Base-by-base conservation (phyloP, 2,329 filamentous ascomycete species). In the Stagonosporopsis vannaccii region DNA sequence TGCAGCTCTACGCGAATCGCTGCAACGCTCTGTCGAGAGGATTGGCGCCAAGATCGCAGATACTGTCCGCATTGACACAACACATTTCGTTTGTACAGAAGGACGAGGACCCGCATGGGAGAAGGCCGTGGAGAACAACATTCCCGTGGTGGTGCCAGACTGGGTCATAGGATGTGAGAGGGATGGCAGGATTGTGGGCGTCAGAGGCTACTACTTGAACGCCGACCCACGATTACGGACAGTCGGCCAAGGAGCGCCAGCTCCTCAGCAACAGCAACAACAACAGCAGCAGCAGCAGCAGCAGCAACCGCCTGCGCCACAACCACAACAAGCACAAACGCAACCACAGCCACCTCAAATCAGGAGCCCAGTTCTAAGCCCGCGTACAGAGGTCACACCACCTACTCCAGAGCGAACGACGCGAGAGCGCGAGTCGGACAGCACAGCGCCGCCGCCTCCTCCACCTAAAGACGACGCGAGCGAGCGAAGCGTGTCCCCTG, bases 81-180 rank as follows among this genome's bases (percentile, higher is more conserved):
- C 95, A 15, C 95, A 99, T 78, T 99, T 99, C 75, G 92, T 99
- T 57, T 98, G 94, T 61, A 96, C 92, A 9, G 95, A 99, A 75
- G 93, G 93, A 26, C 83, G 93, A 52, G 95, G 95, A 28, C 84
- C 90, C 46, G 85, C 89, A 12, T 99, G 95, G 95, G 95, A 99
- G 79, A 96, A 95, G 81, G 95, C 95, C 1, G 89, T 94, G 26
- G 94, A 98, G 80, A 96, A 93, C 86, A 99, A 98, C 76, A 96
- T 99, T 51, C 95, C 95, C 7, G 92, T 99, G 11, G 95, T 99
- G 20, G 86, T 95, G 35, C 95, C 95, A 19, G 95, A 99, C 76
- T 99, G 95, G 95, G 86, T 99, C 26, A 90, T 96, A 67, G 94
- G 92, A n/a, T 99, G 95, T 74, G 94, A 98, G 78, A 85, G 90